Base-by-base conservation (phyloP, 345 rosid species). In the Populus tremula region DNA sequence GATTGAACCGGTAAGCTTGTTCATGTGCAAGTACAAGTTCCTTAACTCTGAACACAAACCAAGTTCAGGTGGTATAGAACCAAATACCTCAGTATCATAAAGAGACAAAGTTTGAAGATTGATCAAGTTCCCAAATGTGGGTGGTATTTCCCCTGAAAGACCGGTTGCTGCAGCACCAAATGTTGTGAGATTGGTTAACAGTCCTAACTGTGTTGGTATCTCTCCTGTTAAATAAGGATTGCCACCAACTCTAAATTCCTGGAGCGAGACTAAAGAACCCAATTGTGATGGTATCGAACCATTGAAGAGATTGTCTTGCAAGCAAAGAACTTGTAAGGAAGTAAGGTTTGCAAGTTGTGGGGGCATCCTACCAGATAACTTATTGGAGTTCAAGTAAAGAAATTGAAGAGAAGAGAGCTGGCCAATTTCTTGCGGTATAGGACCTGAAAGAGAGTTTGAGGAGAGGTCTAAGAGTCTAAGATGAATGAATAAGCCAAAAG, bases 11-110 rank as follows among this genome's bases (percentile, higher is more conserved):
- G 91, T 89, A 75, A 93, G 97, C 88, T 93, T 95, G 78, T 93
- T 95, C 96, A 92, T 90, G 85, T 95, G 94, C 87, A 95, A 80
- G 85, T 93, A 92, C 91, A 95, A 80, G 81, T 95, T 91, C 82
- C 94, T 91, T 47, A 95, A 84, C 87, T 92, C 96, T 0, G 85
- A 82, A 73, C 98, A 95, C 25, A 80, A 75, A 47, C 97, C 96
- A 6, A 95, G 92, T 78, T 95, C 94, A 36, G 92, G 85, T 10
- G 99, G 96, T 76, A 95, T 88, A 1, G 90, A 84, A 70, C 97
- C 99, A 69, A 78, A 87, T 18, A 95, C 39, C 62, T 92, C 98
- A 12, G 96, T 93, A 72, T 95, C 99, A 78, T 95, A 95, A 72
- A 95, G 85, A 76, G 98, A 87, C 81, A 95, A 77, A 14, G 96